phyloP scores from a whole-genome alignment of 1,139 yeast species.

The Candida dubliniensis region DNA sequence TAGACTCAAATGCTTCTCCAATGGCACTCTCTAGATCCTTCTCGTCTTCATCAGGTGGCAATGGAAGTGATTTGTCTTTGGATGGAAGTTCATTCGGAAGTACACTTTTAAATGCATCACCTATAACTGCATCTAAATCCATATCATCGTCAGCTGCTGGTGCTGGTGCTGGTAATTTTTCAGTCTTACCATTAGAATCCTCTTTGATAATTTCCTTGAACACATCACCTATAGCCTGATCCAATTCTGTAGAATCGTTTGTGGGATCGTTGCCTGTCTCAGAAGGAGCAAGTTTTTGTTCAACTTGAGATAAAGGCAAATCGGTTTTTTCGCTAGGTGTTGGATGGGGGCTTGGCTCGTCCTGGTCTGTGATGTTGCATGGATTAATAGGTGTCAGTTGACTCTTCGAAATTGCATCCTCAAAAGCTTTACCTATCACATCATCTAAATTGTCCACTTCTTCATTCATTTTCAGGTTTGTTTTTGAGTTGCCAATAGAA shows the following conservation, averaged over 20 bases:
- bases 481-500: no score
- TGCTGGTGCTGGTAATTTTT: neutral
- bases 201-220: conserved; percentile 15
- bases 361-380: neutral
- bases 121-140: conserved; percentile 22
- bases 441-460: conserved; percentile 18
- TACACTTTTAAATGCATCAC: conserved; percentile 23
- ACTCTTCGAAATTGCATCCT: conserved; percentile 5
- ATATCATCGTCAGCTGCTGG: conserved; percentile 2
- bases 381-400: neutral
- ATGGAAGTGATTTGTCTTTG: conserved; percentile 4
- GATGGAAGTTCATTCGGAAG: conserved; percentile 5
- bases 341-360: neutral
- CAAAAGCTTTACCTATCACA: conserved; percentile 25
- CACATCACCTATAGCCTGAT: conserved; percentile 12
- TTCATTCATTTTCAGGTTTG: conserved; percentile 9
- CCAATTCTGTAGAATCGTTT: conserved; percentile 2
- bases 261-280: neutral
- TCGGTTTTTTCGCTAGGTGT: neutral
- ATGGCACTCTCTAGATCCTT: conserved; percentile 29
- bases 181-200: neutral
- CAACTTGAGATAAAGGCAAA: neutral
- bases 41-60: conserved; percentile 15
- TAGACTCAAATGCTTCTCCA: conserved; percentile 26
- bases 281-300: neutral